Conservation (phyloP, 2,329 filamentous ascomycete species). For the Neonectria ditissima region DNA sequence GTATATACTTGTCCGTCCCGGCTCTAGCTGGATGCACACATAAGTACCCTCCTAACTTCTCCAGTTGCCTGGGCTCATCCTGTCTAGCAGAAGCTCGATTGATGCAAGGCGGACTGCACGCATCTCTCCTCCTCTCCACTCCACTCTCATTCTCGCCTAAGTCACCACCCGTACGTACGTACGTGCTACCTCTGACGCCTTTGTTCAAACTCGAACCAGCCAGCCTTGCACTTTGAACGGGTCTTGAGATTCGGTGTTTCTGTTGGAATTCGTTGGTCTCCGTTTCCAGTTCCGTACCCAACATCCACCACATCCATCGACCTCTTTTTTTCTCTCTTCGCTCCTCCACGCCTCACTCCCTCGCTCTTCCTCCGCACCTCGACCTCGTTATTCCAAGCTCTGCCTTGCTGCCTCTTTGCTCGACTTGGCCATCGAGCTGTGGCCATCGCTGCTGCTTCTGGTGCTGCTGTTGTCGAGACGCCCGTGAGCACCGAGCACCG, state of each 20-base stretch:
- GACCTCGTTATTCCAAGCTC: constrained; percentile 9
- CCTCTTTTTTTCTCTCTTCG: constrained; percentile 18
- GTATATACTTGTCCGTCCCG: not conserved
- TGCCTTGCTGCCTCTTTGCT: constrained; percentile 17
- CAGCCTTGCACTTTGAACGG: constrained; percentile 10
- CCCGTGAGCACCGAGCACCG: constrained; percentile 9
- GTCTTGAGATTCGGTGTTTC: constrained; percentile 12
- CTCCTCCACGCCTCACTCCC: constrained; percentile 16
- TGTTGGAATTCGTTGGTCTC: constrained; percentile 13
- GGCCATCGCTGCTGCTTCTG: constrained; percentile 10
- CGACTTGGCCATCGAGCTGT: constrained; percentile 24
- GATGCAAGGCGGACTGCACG: constrained; percentile 26
- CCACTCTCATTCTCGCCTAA: constrained; percentile 9
- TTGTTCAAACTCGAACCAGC: constrained; percentile 16
- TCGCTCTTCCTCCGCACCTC: constrained; percentile 1
- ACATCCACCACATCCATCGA: no score
- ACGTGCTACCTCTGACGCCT: constrained; percentile 7
- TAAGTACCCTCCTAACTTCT: constrained; percentile 12
- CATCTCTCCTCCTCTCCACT: constrained; percentile 23
- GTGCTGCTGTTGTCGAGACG: constrained; percentile 28
- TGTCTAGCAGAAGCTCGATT: constrained; percentile 18
- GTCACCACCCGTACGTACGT: not conserved
- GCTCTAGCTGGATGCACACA: fast-evolving
- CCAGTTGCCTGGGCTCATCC: constrained; percentile 5
- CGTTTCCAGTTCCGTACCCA: constrained; percentile 12